Percentiles rank a stretch among this genome's conserved stretches.
Conservation (phyloP, 2,329 filamentous ascomycete genomes). For the Zymoseptoria ardabiliae region DNA sequence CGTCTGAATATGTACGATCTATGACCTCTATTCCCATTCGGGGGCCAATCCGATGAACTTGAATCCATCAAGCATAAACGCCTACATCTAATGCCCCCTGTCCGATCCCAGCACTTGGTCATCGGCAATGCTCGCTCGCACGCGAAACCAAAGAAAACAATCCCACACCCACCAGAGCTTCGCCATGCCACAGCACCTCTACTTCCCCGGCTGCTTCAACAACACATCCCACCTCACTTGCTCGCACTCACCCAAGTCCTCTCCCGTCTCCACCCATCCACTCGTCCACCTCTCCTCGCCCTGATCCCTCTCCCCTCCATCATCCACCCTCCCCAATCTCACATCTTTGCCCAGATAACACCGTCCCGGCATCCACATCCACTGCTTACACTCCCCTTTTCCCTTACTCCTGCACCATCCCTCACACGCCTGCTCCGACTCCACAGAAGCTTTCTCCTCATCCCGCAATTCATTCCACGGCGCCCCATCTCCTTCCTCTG, state of each 20-base stretch:
- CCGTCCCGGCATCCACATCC: slow-evolving; percentile 28
- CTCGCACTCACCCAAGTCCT: background rate
- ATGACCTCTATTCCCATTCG: too few relatives aligned
- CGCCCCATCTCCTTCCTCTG: slow-evolving; percentile 2
- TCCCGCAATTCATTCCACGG: slow-evolving; percentile 15
- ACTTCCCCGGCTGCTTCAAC: background rate
- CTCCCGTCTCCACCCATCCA: slow-evolving; percentile 23
- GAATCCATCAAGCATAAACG: too few relatives aligned
- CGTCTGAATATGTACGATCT: too few relatives aligned
- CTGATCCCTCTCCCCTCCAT: background rate
- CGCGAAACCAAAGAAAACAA: background rate
- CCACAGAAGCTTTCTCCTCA: slow-evolving; percentile 24
- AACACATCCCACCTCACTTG: background rate
- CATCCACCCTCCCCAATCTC: slow-evolving; percentile 27
- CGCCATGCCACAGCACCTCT: background rate
- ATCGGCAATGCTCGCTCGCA: background rate
- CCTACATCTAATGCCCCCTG: background rate
- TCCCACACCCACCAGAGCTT: background rate
- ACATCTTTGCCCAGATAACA: slow-evolving; percentile 29
- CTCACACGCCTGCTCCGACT: background rate
- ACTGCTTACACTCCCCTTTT: slow-evolving; percentile 28
- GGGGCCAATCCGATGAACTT: too few relatives aligned
- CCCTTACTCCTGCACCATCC: background rate
- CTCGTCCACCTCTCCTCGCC: slow-evolving; percentile 23
- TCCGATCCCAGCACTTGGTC: background rate